Conservation (phyloP, 2,329 filamentous ascomycete genomes). For the Xylariaceae sp. region DNA sequence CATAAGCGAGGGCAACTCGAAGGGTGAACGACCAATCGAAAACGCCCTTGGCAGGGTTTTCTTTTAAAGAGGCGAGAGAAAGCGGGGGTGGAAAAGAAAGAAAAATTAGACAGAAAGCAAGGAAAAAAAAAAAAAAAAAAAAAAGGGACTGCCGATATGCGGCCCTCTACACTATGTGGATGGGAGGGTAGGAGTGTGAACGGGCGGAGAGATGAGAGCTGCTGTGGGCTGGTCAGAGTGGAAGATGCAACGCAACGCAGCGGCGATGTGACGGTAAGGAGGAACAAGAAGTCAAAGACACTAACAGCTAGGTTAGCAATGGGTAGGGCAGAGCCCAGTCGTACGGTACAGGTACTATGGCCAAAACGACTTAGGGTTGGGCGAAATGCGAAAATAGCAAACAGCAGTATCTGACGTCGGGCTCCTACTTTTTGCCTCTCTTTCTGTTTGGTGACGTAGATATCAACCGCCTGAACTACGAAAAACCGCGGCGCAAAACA, state of each 20-base stretch:
- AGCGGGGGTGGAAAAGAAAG: background rate
- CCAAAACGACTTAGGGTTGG: slow-evolving; percentile 5
- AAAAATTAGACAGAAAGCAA: background rate
- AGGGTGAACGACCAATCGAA: slow-evolving; percentile 19
- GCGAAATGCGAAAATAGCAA: slow-evolving; percentile 2
- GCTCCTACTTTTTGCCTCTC: background rate
- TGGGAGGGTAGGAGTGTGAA: slow-evolving; percentile 8
- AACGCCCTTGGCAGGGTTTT: slow-evolving; percentile 7
- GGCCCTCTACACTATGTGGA: slow-evolving; percentile 12
- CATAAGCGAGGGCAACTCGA: slow-evolving; percentile 22
- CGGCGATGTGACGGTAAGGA: slow-evolving; percentile 1
- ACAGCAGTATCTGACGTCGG: background rate
- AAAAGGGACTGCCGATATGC: slow-evolving; percentile 9
- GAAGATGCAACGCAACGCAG: slow-evolving; percentile 20
- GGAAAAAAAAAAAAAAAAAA: background rate
- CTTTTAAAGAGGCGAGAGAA: background rate
- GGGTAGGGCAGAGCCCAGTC: background rate
- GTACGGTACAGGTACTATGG: slow-evolving; percentile 3
- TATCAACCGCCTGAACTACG: background rate
- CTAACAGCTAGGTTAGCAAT: background rate
- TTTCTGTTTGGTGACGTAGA: background rate
- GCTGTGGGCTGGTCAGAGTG: slow-evolving; percentile 20
- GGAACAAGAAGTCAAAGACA: background rate
- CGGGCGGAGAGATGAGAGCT: slow-evolving; percentile 1
- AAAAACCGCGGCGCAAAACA: background rate